Evolutionary conservation across 2,329 filamentous ascomycete species (phyloP).

Genomic region (Hypoxylon sp.): DNA sequence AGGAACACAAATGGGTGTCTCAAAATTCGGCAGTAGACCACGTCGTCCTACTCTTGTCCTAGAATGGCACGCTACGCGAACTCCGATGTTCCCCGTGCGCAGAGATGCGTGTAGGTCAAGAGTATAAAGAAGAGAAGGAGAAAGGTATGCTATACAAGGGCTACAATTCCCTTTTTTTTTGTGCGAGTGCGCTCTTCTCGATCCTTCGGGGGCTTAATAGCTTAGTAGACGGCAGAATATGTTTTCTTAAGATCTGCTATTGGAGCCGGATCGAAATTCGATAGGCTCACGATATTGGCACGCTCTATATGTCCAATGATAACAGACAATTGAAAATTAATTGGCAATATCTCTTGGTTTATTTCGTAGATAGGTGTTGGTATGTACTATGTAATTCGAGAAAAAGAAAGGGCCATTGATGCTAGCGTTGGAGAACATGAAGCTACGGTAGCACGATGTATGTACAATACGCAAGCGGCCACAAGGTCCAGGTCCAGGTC

Average conservation of each 20-base stretch:
- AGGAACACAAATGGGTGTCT: slow-evolving; percentile 25
- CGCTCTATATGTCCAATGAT: neutral
- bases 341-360: slow-evolving; percentile 1
- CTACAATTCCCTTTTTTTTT: slow-evolving; percentile 22
- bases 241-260: slow-evolving; percentile 29
- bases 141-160: slow-evolving; percentile 3
- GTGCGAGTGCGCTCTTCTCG: slow-evolving; percentile 24
- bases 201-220: slow-evolving; percentile 26
- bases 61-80: slow-evolving; percentile 7
- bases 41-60: slow-evolving; percentile 33
- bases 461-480: slow-evolving; percentile 1
- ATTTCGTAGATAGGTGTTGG: neutral
- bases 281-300: slow-evolving; percentile 21
- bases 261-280: slow-evolving; percentile 22
- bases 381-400: neutral
- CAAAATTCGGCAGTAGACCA: slow-evolving; percentile 31
- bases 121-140: neutral
- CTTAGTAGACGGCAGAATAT: slow-evolving; percentile 14
- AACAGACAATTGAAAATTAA: neutral
- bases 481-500: too few species aligned
- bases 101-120: neutral
- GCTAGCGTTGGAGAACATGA: slow-evolving; percentile 24
- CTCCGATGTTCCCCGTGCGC: slow-evolving; percentile 14
- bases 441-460: slow-evolving; percentile 5
- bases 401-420: slow-evolving; percentile 3